phyloP scores from a whole-genome alignment of 352 stramenopile genomes.

The Pythium scleroteichum region DNA sequence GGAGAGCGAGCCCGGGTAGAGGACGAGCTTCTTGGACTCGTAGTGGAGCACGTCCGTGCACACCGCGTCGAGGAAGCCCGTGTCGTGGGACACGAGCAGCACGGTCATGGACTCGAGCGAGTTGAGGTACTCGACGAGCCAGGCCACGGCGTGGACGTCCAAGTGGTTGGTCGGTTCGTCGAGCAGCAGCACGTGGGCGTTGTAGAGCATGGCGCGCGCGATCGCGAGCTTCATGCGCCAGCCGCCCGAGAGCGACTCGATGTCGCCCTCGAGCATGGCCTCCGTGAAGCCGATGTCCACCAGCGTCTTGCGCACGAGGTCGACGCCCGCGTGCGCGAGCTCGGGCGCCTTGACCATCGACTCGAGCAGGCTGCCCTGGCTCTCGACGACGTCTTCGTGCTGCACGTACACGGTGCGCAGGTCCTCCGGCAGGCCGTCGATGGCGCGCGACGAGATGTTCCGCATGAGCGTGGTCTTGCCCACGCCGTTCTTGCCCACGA shows the following conservation, averaged over 20 bases:
- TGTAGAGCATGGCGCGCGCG: slow-evolving; percentile 92
- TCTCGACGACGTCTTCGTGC: slow-evolving; percentile 94
- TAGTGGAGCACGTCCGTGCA: slow-evolving; percentile 97
- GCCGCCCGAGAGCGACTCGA: slow-evolving; percentile 93
- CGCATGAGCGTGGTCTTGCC: slow-evolving; percentile 96
- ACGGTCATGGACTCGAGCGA: slow-evolving; percentile 93
- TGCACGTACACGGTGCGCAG: slow-evolving; percentile 97
- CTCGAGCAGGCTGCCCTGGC: slow-evolving; percentile 73
- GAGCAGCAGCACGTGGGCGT: slow-evolving; percentile 94
- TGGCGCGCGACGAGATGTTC: slow-evolving; percentile 87
- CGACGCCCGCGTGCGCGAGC: slow-evolving; percentile 66
- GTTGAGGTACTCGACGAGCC: slow-evolving; percentile 97
- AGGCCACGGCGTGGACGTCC: slow-evolving; percentile 97
- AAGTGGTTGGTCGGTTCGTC: slow-evolving; percentile 96
- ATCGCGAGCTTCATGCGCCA: slow-evolving; percentile 98
- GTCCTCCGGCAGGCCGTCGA: slow-evolving; percentile 90
- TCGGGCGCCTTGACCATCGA: slow-evolving; percentile 70
- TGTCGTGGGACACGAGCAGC: slow-evolving; percentile 98
- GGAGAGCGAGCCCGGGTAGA: slow-evolving; percentile 88
- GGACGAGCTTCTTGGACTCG: slow-evolving; percentile 95
- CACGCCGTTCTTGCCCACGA: slow-evolving; percentile 96
- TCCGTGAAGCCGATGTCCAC: slow-evolving; percentile 93
- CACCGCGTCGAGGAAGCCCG: slow-evolving; percentile 95
- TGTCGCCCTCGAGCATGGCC: slow-evolving; percentile 91
- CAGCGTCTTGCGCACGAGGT: slow-evolving; percentile 83